Evolutionary conservation across 2,329 filamentous ascomycete genomes (phyloP).

Genomic region (Diaporthe eres): DNA sequence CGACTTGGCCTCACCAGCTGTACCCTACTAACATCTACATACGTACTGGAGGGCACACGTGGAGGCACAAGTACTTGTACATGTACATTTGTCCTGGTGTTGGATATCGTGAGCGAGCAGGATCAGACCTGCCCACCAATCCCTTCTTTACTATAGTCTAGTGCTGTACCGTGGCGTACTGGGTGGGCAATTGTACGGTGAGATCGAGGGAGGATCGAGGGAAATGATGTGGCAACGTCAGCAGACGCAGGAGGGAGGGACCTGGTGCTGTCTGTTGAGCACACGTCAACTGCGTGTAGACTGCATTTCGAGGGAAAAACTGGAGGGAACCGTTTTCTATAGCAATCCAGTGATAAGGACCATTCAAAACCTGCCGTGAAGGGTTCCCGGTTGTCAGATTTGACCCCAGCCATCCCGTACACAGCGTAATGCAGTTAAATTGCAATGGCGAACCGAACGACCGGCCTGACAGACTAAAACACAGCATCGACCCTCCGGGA

Average conservation of each 20-base stretch:
- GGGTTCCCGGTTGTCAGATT: neutral
- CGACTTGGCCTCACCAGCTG: neutral
- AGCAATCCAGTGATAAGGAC: neutral
- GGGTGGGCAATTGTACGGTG: neutral
- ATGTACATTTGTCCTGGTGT: neutral
- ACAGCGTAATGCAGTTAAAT: neutral
- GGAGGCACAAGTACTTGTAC: neutral
- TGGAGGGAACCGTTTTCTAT: neutral
- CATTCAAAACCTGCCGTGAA: neutral
- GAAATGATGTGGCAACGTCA: conserved; percentile 17
- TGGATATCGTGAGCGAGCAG: neutral
- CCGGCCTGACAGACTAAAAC: neutral
- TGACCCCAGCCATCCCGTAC: neutral
- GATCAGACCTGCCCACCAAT: neutral
- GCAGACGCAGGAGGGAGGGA: conserved; percentile 14
- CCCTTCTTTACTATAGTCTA: neutral
- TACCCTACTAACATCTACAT: neutral
- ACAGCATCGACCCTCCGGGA: neutral
- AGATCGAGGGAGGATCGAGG: conserved; percentile 8
- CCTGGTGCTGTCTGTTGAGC: conserved; percentile 15
- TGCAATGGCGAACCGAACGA: conserved; percentile 6
- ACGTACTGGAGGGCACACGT: neutral
- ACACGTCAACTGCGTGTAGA: neutral
- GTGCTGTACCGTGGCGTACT: neutral
- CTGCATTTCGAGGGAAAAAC: neutral